Conservation (phyloP, 768 basidiomycete genomes). For the Trametes sanguinea region DNA sequence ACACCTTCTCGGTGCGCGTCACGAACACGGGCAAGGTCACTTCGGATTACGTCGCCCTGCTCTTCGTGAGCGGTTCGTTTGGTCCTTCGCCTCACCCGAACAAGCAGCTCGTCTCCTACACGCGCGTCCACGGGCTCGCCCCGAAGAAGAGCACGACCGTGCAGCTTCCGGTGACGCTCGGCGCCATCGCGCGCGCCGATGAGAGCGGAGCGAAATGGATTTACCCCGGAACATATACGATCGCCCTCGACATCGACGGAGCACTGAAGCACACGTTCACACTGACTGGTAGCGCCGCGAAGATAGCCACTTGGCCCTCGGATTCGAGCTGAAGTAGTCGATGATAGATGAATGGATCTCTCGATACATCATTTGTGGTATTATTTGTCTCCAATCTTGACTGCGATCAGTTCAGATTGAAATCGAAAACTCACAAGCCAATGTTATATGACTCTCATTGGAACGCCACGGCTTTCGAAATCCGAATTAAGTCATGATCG, state of each 20-base stretch:
- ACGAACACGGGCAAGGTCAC: constrained; percentile 49
- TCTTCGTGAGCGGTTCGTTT: constrained; percentile 49
- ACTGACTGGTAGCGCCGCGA: constrained; percentile 43
- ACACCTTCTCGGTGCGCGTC: constrained; percentile 50
- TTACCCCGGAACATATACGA: constrained; percentile 46
- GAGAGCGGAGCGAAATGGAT: constrained; percentile 46
- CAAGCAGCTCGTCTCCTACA: constrained; percentile 53
- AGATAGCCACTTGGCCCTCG: constrained; percentile 43
- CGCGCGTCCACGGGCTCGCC: constrained; percentile 40
- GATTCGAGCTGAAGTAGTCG: constrained; percentile 3
- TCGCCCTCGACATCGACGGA: constrained; percentile 44
- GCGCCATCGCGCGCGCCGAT: constrained; percentile 52
- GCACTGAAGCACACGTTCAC: constrained; percentile 44
- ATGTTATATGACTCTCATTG: no score
- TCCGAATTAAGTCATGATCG: no score
- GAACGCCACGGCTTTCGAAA: no score
- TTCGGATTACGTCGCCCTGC: constrained; percentile 57
- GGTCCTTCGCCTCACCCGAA: constrained; percentile 55
- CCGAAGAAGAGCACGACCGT: constrained; percentile 36
- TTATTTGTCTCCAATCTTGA: no score
- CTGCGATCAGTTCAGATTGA: no score
- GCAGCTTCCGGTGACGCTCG: constrained; percentile 46
- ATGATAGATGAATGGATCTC: no score
- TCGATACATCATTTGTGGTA: no score
- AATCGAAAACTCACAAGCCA: no score